Base-by-base conservation (phyloP, 306 rosid genomes). In the Delonix regia region DNA sequence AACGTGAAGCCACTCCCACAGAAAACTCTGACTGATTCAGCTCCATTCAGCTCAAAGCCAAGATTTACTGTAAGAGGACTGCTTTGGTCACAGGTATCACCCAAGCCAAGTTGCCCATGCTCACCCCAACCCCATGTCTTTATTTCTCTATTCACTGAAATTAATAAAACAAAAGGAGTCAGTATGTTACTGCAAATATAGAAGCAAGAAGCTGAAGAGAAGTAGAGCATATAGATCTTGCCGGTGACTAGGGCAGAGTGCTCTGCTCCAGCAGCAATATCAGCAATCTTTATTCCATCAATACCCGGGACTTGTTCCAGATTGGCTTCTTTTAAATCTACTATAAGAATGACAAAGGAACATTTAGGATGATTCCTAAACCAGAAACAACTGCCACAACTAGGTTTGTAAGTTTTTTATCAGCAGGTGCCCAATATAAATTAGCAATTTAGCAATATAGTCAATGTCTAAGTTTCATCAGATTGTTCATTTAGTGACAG, bases 111-210 rank as follows among this genome's bases (percentile, higher is more conserved):
- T 87, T 95, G 98, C 75, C 98, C 98, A 48, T 95, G 94, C 85
- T 92, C 98, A 51, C 98, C 99, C 98, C 99, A 95, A 70, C 98
- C 99, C 99, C 99, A 95, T 62, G 96, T 82, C 83, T 81, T 95
- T 56, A 87, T 47, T 69, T 78, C 92, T 76, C 90, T 90, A 45
- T 86, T 81, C 75, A 81, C 96, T 90, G 81, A 80, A 57, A 45
- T 65, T 71, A 36, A 30, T 33, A 55, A 16, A 51, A 42, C 48
- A 7, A 78, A 63, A 55, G 13, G 78, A 41, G 39, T 73, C 79
- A 84, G 36, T 5, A 65, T 12, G 16, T 24, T 44, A 30, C 48
- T 42, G 82, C 62, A 21, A 38, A 59, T 44, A 30, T 18, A 21
- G 11, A 60, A 41, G 14, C 2, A 53, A 22, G 21, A 39, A 51